Base-by-base conservation (phyloP, 345 rosid genomes). In the Carallia pectinifolia region DNA sequence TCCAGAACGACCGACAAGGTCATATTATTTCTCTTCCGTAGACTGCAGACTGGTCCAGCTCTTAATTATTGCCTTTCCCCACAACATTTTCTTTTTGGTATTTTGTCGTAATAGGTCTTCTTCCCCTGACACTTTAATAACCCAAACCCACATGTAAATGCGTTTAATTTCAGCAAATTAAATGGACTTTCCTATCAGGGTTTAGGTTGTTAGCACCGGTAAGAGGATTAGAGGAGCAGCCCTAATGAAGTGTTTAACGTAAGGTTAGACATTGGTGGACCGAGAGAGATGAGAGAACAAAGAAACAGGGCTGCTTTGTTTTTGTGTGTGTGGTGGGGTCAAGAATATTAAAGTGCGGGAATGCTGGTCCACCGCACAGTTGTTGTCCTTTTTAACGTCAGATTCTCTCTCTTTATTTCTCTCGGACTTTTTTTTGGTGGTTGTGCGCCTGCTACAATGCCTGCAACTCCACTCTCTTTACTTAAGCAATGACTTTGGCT, bases 1-100 rank as follows among this genome's bases (percentile, higher is more conserved):
- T 18, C 50, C 69, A 72, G 75, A 74, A 74, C 78, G 80, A 77
- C 82, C 80, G 86, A 86, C 89, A 83, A 67, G 69, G 66, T 74
- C 81, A 77, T 79, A 85, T 77, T 77, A 68, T 71, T 77, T 60
- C 81, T 71, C 81, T 80, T 63, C 56, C 82, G 69, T 6, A 79
- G 71, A 74, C 84, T 77, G 87, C 84, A 71, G 4, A 71, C 37
- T 61, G 83, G 83, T 74, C 85, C 83, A 77, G 68, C 64, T 72
- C 53, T 74, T 77, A 79, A 79, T 77, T 69, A 77, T 77, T 74
- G 77, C 72, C 69, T 38, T 59, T 48, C 54, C 71, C 54, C 68
- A 33, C 48, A 7, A 12, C 29, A 0, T 23, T 55, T 38, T 1
- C 6, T 15, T 13, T 50, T 44, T 12, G 48, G 23, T 54, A 44